These are phyloP conservation scores for Paulownia fortunei DNA, from an alignment of 257 asterid genomes.

Conservation along the genomic window DNA sequence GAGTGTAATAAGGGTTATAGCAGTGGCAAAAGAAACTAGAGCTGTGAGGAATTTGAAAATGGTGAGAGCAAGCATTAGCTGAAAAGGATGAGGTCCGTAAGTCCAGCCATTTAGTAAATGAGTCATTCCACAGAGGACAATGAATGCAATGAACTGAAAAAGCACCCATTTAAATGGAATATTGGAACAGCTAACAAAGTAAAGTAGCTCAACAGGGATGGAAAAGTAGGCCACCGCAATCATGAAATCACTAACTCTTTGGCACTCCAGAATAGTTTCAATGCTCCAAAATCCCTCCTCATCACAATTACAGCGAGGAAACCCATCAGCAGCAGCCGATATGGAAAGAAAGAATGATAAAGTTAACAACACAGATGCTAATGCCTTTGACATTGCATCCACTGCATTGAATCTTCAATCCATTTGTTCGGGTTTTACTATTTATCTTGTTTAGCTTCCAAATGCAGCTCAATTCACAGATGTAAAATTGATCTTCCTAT, in stretches of 20 bases:
- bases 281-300: constrained; percentile 83
- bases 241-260: constrained; percentile 79
- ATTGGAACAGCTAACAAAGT: constrained; percentile 79
- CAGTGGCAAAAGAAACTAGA: constrained; percentile 82
- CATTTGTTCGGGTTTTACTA: neutral
- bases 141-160: constrained; percentile 82
- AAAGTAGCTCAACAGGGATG: constrained; percentile 91
- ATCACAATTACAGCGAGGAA: constrained; percentile 72
- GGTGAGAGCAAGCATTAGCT: constrained; percentile 81
- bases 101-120: constrained; percentile 95
- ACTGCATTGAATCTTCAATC: constrained; percentile 43
- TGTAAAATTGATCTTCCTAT: constrained; percentile 16
- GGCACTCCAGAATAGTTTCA: constrained; percentile 68
- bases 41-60: constrained; percentile 87
- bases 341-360: constrained; percentile 41
- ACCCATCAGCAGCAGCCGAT: constrained; percentile 53
- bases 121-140: constrained; percentile 94
- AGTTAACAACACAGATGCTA: constrained; percentile 53
- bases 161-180: constrained; percentile 96
- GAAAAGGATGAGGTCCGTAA: constrained; percentile 84
- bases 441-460: constrained; percentile 10
- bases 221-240: constrained; percentile 96
- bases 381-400: constrained; percentile 68
- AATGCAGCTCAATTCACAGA: constrained; percentile 30
- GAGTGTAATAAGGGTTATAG: constrained; percentile 76